Evolutionary conservation across 305 asterid species (phyloP).

Genomic region (Fraxinus floribunda): DNA sequence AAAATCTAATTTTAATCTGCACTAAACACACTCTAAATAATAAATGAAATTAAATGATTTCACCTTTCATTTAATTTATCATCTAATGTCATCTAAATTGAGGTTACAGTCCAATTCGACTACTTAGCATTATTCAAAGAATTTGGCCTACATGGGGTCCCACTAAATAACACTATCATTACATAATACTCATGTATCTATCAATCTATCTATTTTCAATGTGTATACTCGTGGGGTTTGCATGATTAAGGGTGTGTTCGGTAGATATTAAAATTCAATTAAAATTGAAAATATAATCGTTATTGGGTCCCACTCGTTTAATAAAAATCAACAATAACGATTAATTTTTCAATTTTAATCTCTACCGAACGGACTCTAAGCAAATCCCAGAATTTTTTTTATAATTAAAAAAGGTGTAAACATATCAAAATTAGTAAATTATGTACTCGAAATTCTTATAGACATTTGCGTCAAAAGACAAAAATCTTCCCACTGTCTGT

Average conservation of each 20-base stretch:
- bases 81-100: too few relatives aligned
- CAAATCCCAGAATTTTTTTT: constrained; percentile 32
- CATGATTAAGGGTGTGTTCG: constrained; percentile 6
- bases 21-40: too few relatives aligned
- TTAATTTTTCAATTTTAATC: too few relatives aligned
- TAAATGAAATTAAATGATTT: too few relatives aligned
- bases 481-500: background rate
- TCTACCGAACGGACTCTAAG: background rate
- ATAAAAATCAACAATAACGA: too few relatives aligned
- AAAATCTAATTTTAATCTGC: too few relatives aligned
- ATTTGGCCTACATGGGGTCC: background rate
- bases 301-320: too few relatives aligned
- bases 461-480: constrained; percentile 18
- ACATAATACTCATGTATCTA: background rate
- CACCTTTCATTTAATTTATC: too few relatives aligned
- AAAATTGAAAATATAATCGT: too few relatives aligned
- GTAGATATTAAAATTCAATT: too few relatives aligned
- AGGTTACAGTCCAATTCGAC: too few relatives aligned
- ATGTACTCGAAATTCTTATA: constrained; percentile 22
- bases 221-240: constrained; percentile 25
- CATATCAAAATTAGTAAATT: background rate
- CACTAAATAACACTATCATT: background rate
- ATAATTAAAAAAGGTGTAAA: background rate
- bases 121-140: background rate
- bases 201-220: background rate